Evolutionary conservation across 768 basidiomycete species (phyloP).

Genomic region (Cantharellus anzutake): DNA sequence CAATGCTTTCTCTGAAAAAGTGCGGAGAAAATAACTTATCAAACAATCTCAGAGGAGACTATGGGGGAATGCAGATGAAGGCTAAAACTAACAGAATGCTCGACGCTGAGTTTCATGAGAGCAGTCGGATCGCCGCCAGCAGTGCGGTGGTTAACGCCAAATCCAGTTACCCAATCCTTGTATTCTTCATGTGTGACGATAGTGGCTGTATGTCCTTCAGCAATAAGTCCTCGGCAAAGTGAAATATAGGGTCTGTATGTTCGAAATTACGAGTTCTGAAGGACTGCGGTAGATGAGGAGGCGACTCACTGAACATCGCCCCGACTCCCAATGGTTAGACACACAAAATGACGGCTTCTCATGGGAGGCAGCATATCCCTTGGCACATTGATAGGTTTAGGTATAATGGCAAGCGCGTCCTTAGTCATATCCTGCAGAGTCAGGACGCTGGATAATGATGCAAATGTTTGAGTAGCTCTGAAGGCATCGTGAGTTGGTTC

Average conservation of each 20-base stretch:
- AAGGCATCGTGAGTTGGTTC: too few relatives aligned
- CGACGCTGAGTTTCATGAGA: constrained; percentile 41
- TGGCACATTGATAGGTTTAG: constrained; percentile 33
- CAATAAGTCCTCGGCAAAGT: constrained; percentile 21
- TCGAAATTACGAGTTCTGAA: background rate
- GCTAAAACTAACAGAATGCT: constrained; percentile 16
- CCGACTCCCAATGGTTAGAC: constrained; percentile 45
- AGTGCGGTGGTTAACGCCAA: constrained; percentile 36
- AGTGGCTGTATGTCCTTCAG: constrained; percentile 26
- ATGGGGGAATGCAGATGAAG: background rate
- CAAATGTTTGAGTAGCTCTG: too few relatives aligned
- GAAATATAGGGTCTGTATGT: constrained; percentile 25
- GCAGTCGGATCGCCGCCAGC: constrained; percentile 53
- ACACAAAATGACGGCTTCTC: constrained; percentile 34
- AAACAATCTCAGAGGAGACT: background rate
- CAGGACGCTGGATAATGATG: too few relatives aligned
- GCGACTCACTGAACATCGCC: constrained; percentile 24
- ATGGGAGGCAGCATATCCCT: constrained; percentile 14
- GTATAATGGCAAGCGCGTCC: constrained; percentile 18
- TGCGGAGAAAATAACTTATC: constrained; percentile 53
- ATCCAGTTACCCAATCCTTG: constrained; percentile 38
- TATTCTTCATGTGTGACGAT: constrained; percentile 29
- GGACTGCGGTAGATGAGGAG: background rate
- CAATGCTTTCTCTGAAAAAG: constrained; percentile 45
- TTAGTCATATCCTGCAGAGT: constrained; percentile 11